Percentiles rank a stretch among this genome's conserved stretches.
phyloP scores from a whole-genome alignment of 2,329 filamentous ascomycete species.

The Plectosphaerella sp. region DNA sequence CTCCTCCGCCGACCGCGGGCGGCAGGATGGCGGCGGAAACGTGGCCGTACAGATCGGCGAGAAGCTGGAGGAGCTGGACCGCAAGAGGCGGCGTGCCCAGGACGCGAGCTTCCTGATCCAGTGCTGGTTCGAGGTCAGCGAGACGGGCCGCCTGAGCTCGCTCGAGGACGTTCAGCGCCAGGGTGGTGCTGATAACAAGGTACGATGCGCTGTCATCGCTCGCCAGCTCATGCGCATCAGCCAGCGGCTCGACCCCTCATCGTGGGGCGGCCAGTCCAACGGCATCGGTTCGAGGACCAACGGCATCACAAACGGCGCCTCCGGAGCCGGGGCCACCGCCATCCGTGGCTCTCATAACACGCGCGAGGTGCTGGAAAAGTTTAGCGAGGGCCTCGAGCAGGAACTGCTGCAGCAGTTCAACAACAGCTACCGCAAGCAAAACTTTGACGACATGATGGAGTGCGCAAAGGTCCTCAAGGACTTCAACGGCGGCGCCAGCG shows the following conservation, averaged over 20 bases:
- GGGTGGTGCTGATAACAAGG: constrained; percentile 84
- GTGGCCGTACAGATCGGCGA: constrained; percentile 93
- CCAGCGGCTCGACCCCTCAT: constrained; percentile 76
- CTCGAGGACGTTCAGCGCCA: constrained; percentile 84
- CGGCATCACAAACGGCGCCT: constrained; percentile 42
- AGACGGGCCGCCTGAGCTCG: constrained; percentile 80
- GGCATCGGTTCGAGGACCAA: constrained; percentile 35
- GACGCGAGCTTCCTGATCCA: constrained; percentile 94
- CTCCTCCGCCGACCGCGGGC: constrained; percentile 33
- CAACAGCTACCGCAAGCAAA: constrained; percentile 89
- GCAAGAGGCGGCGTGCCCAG: constrained; percentile 81
- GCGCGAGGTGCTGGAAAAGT: constrained; percentile 90
- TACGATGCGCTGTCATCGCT: constrained; percentile 89
- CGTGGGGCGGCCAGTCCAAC: constrained; percentile 64
- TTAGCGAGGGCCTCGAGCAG: constrained; percentile 91
- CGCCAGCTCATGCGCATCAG: constrained; percentile 92
- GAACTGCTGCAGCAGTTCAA: constrained; percentile 95
- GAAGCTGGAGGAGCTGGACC: constrained; percentile 87
- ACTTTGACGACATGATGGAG: constrained; percentile 97
- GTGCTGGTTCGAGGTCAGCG: constrained; percentile 94
- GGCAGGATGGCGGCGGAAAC: constrained; percentile 66
- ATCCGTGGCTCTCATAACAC: constrained; percentile 55
- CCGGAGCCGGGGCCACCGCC: constrained; percentile 31
- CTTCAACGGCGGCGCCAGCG: constrained; percentile 92
- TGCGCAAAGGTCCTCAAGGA: constrained; percentile 91